Conservation (phyloP, 768 basidiomycete species). For the Pleurotus tuber-regium region DNA sequence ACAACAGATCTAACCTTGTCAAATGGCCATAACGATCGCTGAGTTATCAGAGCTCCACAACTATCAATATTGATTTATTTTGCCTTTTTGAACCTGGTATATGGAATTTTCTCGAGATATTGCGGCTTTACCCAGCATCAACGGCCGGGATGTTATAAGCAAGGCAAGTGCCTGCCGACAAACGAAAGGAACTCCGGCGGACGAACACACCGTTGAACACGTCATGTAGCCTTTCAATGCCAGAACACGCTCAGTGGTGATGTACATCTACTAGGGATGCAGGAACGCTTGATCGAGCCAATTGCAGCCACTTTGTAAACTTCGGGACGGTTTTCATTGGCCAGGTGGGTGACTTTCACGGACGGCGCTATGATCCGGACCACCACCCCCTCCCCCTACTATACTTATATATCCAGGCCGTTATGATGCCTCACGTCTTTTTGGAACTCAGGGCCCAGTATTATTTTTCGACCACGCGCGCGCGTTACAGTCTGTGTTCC, state of each 20-base stretch:
- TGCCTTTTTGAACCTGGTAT: background rate
- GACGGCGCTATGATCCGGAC: slow-evolving; percentile 4
- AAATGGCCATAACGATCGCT: background rate
- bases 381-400: background rate
- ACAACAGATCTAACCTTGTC: too few species aligned
- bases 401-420: background rate
- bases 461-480: background rate
- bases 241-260: background rate
- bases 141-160: background rate
- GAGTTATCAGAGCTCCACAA: background rate
- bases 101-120: background rate
- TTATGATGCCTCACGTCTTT: background rate
- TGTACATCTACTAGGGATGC: background rate
- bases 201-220: too few species aligned
- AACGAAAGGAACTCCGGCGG: background rate
- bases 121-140: slow-evolving; percentile 2
- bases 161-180: slow-evolving; percentile 5
- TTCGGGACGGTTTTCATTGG: background rate
- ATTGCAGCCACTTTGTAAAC: background rate
- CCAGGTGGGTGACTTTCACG: background rate
- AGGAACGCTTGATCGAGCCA: background rate
- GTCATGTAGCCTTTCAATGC: background rate
- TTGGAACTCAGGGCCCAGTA: background rate
- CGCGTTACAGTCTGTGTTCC: background rate
- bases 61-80: background rate